phyloP scores from a whole-genome alignment of 441 rosid species.

The Pelargonium fulgidum region DNA sequence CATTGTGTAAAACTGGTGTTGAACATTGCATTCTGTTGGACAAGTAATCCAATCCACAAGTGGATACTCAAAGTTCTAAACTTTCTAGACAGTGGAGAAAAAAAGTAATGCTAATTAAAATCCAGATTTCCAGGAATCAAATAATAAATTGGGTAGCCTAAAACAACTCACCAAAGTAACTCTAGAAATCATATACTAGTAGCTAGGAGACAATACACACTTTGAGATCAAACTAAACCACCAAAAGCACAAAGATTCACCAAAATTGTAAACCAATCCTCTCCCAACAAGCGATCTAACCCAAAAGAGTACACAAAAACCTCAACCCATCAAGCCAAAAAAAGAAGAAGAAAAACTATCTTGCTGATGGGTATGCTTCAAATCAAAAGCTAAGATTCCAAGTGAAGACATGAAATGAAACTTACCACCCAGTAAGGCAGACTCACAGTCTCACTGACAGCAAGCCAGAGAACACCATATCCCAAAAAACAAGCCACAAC shows the following conservation, averaged over 20 bases:
- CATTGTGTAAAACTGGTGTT: too few species aligned
- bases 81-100: not conserved
- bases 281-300: not conserved
- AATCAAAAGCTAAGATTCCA: not conserved
- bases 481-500: slow-evolving; percentile 65
- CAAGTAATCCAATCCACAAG: not conserved
- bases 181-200: not conserved
- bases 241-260: not conserved
- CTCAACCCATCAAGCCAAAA: too few species aligned
- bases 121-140: not conserved
- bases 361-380: not conserved
- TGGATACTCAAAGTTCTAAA: not conserved
- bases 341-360: too few species aligned
- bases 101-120: not conserved
- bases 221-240: not conserved
- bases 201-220: not conserved
- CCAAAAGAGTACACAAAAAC: not conserved
- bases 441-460: slow-evolving; percentile 55
- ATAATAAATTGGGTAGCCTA: not conserved
- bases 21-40: too few species aligned
- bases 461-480: slow-evolving; percentile 84
- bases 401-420: not conserved
- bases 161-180: not conserved
- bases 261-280: not conserved
- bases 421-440: slow-evolving; percentile 85